These are phyloP conservation scores for Endogone sp. DNA, from an alignment of 192 early-diverging fungal species.

Conservation along the genomic window DNA sequence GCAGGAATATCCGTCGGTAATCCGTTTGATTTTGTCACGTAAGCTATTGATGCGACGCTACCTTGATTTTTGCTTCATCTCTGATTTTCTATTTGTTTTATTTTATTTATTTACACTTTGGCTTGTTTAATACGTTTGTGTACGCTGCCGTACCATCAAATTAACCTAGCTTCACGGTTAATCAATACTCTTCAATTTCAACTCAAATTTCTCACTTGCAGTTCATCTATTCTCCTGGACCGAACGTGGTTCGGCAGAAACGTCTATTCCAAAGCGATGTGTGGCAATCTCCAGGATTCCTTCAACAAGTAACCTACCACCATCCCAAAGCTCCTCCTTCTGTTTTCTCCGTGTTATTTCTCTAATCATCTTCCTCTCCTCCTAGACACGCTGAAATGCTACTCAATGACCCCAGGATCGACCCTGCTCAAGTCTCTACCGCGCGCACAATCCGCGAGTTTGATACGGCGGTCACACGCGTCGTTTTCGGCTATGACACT, in stretches of 20 bases:
- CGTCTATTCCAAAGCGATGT: constrained; percentile 47
- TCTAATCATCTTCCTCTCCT: constrained; percentile 3
- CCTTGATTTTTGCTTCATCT: not conserved
- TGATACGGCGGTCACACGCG: constrained; percentile 74
- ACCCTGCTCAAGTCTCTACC: constrained; percentile 45
- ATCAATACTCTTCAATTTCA: constrained; percentile 39
- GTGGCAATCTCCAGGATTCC: constrained; percentile 36
- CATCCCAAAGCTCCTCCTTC: too few relatives aligned
- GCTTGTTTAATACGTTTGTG: not conserved
- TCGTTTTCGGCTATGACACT: constrained; percentile 72
- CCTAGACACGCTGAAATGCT: constrained; percentile 38
- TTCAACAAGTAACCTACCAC: constrained; percentile 43
- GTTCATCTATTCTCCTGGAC: constrained; percentile 17
- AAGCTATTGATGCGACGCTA: too few relatives aligned
- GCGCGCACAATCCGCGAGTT: constrained; percentile 72
- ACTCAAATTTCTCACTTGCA: constrained; percentile 22
- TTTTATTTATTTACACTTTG: constrained; percentile 5
- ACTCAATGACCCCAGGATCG: constrained; percentile 36
- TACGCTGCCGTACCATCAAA: too few relatives aligned
- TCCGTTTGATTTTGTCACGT: constrained; percentile 78
- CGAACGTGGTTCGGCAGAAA: constrained; percentile 28
- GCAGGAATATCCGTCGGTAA: constrained; percentile 81
- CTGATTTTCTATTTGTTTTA: not conserved
- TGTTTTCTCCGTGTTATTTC: constrained; percentile 1
- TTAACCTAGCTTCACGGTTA: too few relatives aligned